Base-by-base conservation (phyloP, 345 rosid genomes). In the Melaleuca quinquenervia region DNA sequence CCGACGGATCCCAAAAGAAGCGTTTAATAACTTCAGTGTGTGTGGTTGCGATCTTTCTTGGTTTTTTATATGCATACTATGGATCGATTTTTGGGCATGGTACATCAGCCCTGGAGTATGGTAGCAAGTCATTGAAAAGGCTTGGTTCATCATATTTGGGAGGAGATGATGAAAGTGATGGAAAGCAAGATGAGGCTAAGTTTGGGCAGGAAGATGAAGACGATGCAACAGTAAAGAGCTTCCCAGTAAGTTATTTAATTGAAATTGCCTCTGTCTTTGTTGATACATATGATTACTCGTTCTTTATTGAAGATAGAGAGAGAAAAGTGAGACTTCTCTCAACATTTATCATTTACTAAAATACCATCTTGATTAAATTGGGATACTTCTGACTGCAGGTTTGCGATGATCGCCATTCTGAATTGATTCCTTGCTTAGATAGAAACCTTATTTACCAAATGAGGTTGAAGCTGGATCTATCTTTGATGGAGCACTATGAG, bases 401-500 rank as follows among this genome's bases (percentile, higher is more conserved):
- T 74, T 97, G 99, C 85, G 99, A 96, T 90, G 98, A 96, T 87
- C 93, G 97, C 22, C 95, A 98, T 88, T 96, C 99, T 13, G 99
- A 97, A 88, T 88, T 97, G 60, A 97, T 97, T 89, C 99, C 99
- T 82, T 97, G 99, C 88, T 88, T 97, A 87, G 99, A 95, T 90
- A 94, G 99, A 85, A 85, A 97, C 88, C 93, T 94, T 44, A 95
- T 97, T 85, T 97, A 97, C 89, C 99, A 97, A 83, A 88, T 92
- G 95, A 95, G 99, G 91, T 90, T 97, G 92, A 97, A 97, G 95
- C 92, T 97, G 90, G 99, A 97, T 88, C 88, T 97, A 83, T 94
- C 95, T 87, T 20, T 97, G 88, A 97, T 97, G 99, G 99, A 97
- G 93, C 99, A 96, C 90, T 97, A 97, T 74, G 99, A 97, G 89